Conservation (phyloP, 2,329 filamentous ascomycete species). For the Trichoderma sp. region DNA sequence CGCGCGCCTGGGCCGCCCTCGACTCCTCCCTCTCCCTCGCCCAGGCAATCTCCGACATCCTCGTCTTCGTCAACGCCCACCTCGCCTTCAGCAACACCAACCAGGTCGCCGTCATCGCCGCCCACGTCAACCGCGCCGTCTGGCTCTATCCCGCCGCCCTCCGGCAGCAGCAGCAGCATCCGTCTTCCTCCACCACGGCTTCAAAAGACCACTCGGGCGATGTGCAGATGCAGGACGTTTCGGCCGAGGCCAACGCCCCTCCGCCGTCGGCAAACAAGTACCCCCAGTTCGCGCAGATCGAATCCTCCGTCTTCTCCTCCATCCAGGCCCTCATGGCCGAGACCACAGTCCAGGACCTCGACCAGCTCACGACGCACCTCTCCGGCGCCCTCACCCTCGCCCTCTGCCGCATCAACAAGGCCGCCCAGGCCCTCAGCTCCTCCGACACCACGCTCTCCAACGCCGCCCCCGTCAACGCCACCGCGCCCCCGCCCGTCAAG, state of each 20-base stretch:
- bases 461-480: conserved; percentile 32
- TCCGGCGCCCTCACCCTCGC: conserved; percentile 89
- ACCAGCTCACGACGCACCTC: conserved; percentile 81
- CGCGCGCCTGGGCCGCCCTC: conserved; percentile 86
- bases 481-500: conserved; percentile 40
- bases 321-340: conserved; percentile 71
- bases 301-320: conserved; percentile 75
- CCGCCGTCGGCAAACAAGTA: conserved; percentile 77
- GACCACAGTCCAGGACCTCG: conserved; percentile 66
- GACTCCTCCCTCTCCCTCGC: conserved; percentile 74
- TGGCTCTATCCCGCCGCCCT: conserved; percentile 78
- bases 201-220: conserved; percentile 50
- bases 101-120: conserved; percentile 87
- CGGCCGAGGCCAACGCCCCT: conserved; percentile 42
- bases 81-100: conserved; percentile 92
- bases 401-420: conserved; percentile 87
- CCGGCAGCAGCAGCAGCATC: conserved; percentile 26
- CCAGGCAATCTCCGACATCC: conserved; percentile 80
- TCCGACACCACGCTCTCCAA: conserved; percentile 37
- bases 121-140: conserved; percentile 80
- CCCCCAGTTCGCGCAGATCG: conserved; percentile 85
- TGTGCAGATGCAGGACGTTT: conserved; percentile 58
- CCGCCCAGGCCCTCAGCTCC: conserved; percentile 64
- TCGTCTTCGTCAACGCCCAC: conserved; percentile 97
- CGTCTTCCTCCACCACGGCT: conserved; percentile 27